Base-by-base conservation (phyloP, 371 early-diverging fungal species). In the Mortierella sp. region DNA sequence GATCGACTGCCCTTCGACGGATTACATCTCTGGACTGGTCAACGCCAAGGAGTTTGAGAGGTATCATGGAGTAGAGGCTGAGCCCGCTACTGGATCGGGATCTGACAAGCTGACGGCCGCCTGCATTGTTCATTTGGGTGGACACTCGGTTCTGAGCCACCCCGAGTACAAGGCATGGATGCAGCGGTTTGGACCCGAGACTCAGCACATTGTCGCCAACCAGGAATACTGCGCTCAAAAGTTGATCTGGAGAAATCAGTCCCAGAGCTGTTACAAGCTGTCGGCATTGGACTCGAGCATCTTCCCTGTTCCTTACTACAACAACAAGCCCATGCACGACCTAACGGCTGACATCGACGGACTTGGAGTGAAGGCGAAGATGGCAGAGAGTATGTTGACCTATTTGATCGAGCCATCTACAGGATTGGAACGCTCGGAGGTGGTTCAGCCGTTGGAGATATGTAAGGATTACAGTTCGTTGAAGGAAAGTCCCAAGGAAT, bases 1-100 rank as follows among this genome's bases (percentile, higher is more conserved):
- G 26, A 76, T 96, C n/a, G 99, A 97, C 67, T 95, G 96, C 68
- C 98, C 97, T 2, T 83, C 88, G 39, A 53, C 77, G 5, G 85
- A 78, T 0, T 96, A 96, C 79, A 87, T 98, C 29, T 78, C 85
- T 37, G 83, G 89, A 16, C 71, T 98, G 26, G 76, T 89, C 8
- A 47, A 75, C 5, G 85, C 91, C 16, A 66, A 85, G 16, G 83
- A 82, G 53, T 93, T 95, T 68, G 69, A 80, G 9, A 74, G 77
- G 6, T 90, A 86, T 66, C 71, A 77, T 4, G 67, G 29, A 24
- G 58, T 29, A 29, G 74, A 47, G 14, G 64, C 70, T 11, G 65
- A 5, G 14, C 43, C 68, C n/a, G n/a, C n/a, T n/a, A n/a, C n/a
- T 26, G 68, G 31, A 50, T 22, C 67, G 22, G 47, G n/a, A 22